Base-by-base conservation (phyloP, 257 asterid species). In the Solanum pinnatisectum region DNA sequence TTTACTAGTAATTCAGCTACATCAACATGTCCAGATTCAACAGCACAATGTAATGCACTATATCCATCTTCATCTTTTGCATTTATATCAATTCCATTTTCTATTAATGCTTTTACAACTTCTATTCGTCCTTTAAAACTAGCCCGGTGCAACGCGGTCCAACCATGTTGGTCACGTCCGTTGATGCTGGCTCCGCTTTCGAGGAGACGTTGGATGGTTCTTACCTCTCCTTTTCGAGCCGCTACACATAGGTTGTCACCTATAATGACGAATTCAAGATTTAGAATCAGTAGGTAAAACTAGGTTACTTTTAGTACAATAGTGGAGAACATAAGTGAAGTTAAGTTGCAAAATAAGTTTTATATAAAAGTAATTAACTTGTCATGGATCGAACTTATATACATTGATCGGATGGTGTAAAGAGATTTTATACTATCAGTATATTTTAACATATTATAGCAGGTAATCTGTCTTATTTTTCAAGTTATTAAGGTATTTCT, bases 111-210 rank as follows among this genome's bases (percentile, higher is more conserved):
- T 63, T 94, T 88, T 13, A 89, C 94, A 10, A 90, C 95, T 16
- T 96, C 98, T 0, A 88, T 60, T 6, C 92, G 84, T 39, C 98
- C 98, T 87, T 95, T 96, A 56, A 95, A 95, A 5, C 96, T 92
- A 1, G 98, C 96, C 27, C 98, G 73, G 81, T 96, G 98, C 33
- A 96, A 91, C 11, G 94, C 95, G 0, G 95, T 95, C 98, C 98
- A 96, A 5, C 98, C 96, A 12, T 94, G 91, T 35, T 94, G 98
- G 49, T 96, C 98, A 0, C 95, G 92, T 1, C 98, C 96, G 46
- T 95, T 93, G 25, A 94, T 90, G 22, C 88, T 87, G 2, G 98
- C 98, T 3, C 98, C 98, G 3, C 86, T 92, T 44, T 95, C 98
- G 0, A 96, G 87, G 0, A 94, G 93, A 89, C 94, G 86, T 10